Conservation (phyloP, 495 filamentous ascomycete species). For the Tuber indicum region DNA sequence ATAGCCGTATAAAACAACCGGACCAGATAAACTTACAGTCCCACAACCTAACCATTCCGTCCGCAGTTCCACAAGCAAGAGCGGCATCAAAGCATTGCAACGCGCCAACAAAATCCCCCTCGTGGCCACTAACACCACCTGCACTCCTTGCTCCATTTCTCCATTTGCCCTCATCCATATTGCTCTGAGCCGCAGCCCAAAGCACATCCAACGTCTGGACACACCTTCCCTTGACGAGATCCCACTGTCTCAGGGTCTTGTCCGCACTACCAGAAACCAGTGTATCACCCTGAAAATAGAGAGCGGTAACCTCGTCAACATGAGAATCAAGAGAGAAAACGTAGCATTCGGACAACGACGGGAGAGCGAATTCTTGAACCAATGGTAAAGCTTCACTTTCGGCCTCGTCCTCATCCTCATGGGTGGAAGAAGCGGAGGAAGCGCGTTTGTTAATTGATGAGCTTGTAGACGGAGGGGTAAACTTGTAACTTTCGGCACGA, state of each 20-base stretch:
- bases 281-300: conserved; percentile 80
- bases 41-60: conserved; percentile 97
- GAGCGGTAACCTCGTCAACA: conserved; percentile 87
- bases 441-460: conserved; percentile 32
- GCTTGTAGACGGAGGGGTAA: conserved; percentile 38
- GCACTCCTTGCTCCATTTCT: conserved; percentile 50
- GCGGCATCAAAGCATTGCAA: conserved; percentile 96
- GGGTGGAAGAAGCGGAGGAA: conserved; percentile 45
- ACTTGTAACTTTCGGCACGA: conserved; percentile 53
- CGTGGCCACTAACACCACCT: conserved; percentile 52
- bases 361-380: conserved; percentile 41
- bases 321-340: conserved; percentile 83
- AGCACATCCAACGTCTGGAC: conserved; percentile 98
- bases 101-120: conserved; percentile 86
- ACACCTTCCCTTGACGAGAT: conserved; percentile 88
- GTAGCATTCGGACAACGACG: conserved; percentile 70
- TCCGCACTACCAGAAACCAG: conserved; percentile 93
- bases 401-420: conserved; percentile 57
- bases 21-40: conserved; percentile 51
- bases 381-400: conserved; percentile 57
- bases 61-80: conserved; percentile 93
- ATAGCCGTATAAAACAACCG: background rate
- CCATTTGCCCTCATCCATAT: conserved; percentile 57
- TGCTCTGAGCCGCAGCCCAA: conserved; percentile 93
- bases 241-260: conserved; percentile 96